These are phyloP conservation scores for Kluyveromyces wickerhamii DNA, from an alignment of 805 yeast species.

Conservation along the genomic window DNA sequence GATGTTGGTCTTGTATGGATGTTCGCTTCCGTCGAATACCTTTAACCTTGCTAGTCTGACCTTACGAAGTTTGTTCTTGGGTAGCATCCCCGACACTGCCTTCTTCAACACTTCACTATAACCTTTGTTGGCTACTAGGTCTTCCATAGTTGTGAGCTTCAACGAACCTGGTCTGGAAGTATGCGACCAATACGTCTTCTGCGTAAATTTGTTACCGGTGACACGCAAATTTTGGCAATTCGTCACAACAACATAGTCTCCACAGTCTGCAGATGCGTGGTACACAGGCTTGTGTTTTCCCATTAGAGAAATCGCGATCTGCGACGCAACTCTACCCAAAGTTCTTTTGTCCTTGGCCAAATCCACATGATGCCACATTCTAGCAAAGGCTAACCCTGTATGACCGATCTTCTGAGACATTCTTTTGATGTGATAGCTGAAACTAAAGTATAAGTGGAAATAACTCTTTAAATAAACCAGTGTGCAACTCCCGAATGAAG, in stretches of 20 bases:
- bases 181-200: slow-evolving; percentile 84
- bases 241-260: slow-evolving; percentile 95
- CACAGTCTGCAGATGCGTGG: slow-evolving; percentile 74
- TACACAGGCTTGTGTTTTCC: slow-evolving; percentile 97
- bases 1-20: slow-evolving; percentile 78
- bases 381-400: slow-evolving; percentile 68
- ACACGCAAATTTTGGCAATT: slow-evolving; percentile 75
- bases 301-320: slow-evolving; percentile 78
- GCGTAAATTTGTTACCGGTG: slow-evolving; percentile 78
- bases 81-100: slow-evolving; percentile 95
- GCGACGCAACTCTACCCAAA: slow-evolving; percentile 84
- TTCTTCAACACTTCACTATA: slow-evolving; percentile 74
- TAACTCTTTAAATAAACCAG: no score
- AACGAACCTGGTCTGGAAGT: slow-evolving; percentile 85
- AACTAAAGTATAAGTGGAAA: no score
- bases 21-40: slow-evolving; percentile 79
- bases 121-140: slow-evolving; percentile 69
- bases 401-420: slow-evolving; percentile 34
- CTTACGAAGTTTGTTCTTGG: slow-evolving; percentile 78
- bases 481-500: no score
- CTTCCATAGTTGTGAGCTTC: slow-evolving; percentile 74
- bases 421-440: no score
- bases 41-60: slow-evolving; percentile 76
- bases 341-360: slow-evolving; percentile 77
- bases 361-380: slow-evolving; percentile 95